These are phyloP conservation scores for Sugiyamaella xylanicola DNA, from an alignment of 1,139 yeast species.

Conservation along the genomic window DNA sequence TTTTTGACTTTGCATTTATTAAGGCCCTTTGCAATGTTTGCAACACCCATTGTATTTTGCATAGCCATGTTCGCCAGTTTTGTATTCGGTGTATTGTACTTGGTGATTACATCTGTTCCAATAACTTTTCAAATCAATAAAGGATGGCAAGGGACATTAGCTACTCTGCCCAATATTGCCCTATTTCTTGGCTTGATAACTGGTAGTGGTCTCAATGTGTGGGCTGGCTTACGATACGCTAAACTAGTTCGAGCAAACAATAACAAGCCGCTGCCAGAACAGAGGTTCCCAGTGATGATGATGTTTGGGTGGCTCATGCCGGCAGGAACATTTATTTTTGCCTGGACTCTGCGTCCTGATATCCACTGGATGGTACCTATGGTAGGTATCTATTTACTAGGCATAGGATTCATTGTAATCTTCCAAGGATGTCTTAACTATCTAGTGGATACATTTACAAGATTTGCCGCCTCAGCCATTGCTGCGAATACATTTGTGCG, in stretches of 20 bases:
- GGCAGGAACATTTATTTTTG: conserved; percentile 70
- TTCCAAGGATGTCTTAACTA: conserved; percentile 61
- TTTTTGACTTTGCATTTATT: conserved; percentile 46
- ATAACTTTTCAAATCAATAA: conserved; percentile 40
- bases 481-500: conserved; percentile 78
- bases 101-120: conserved; percentile 47
- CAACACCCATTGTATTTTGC: conserved; percentile 49
- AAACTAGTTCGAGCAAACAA: conserved; percentile 42
- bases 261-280: conserved; percentile 58
- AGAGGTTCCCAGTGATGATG: conserved; percentile 58
- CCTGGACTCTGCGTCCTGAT: conserved; percentile 62
- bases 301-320: conserved; percentile 54
- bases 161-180: conserved; percentile 59
- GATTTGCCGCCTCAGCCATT: conserved; percentile 74
- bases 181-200: conserved; percentile 57
- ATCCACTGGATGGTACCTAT: conserved; percentile 78
- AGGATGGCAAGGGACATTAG: conserved; percentile 47
- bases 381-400: conserved; percentile 64
- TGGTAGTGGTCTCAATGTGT: conserved; percentile 52
- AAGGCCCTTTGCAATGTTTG: conserved; percentile 50
- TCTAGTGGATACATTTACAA: conserved; percentile 62
- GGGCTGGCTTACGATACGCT: conserved; percentile 41
- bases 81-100: conserved; percentile 50
- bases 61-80: conserved; percentile 50
- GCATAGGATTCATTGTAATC: conserved; percentile 62